Percentiles rank a stretch among this genome's conserved stretches.
phyloP scores from a whole-genome alignment of 306 rosid genomes.

The Phaseolus lunatus region DNA sequence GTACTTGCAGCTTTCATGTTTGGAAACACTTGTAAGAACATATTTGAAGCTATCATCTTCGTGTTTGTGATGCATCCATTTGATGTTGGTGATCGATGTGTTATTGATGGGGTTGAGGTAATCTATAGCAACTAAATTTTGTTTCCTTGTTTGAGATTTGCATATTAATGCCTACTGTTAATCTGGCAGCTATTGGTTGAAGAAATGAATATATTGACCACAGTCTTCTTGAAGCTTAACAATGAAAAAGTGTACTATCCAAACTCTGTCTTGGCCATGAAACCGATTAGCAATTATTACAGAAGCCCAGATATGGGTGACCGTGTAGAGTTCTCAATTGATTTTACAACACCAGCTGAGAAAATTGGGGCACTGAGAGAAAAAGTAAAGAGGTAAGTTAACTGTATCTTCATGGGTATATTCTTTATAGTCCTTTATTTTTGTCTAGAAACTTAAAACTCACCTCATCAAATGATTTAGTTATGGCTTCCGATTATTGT shows the following conservation, averaged over 20 bases:
- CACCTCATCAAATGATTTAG: background rate
- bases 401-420: background rate
- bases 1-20: slow-evolving; percentile 80
- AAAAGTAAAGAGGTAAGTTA: slow-evolving; percentile 62
- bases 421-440: background rate
- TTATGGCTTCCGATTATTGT: background rate
- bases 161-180: slow-evolving; percentile 30
- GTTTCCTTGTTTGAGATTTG: slow-evolving; percentile 8
- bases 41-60: slow-evolving; percentile 86
- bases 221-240: slow-evolving; percentile 84
- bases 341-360: slow-evolving; percentile 73
- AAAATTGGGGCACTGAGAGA: slow-evolving; percentile 74
- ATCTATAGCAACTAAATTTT: slow-evolving; percentile 20
- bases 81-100: slow-evolving; percentile 95
- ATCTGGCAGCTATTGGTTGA: slow-evolving; percentile 80
- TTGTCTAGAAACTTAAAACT: slow-evolving; percentile 17
- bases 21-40: slow-evolving; percentile 90
- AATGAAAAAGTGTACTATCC: slow-evolving; percentile 92
- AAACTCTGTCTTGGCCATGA: slow-evolving; percentile 79
- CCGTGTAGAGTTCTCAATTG: slow-evolving; percentile 64
- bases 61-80: slow-evolving; percentile 98
- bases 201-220: slow-evolving; percentile 92
- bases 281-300: slow-evolving; percentile 86
- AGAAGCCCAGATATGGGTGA: slow-evolving; percentile 92
- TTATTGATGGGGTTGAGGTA: slow-evolving; percentile 84